Base-by-base conservation (phyloP, 2,329 filamentous ascomycete species). In the Botryotinia calthae region DNA sequence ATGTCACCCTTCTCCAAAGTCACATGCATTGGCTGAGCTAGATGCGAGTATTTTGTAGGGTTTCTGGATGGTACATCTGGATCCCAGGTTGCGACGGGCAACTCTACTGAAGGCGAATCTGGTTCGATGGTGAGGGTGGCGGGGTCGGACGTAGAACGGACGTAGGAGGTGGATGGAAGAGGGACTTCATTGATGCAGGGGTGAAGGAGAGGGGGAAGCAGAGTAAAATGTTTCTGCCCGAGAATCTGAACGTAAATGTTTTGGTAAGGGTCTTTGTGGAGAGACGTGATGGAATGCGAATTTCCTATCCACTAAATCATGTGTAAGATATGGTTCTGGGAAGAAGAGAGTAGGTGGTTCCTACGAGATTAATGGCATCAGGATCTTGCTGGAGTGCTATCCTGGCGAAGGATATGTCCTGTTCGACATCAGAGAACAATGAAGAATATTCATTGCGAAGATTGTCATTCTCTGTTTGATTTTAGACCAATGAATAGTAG, bases 211-310 rank as follows among this genome's bases (percentile, higher is more conserved):
- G 93, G 90, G n/a, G 93, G 91, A 1, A 96, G 82, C 1, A 96
- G 84, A 0, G 90, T 86, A 77, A 96, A 96, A 76, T 92, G 89
- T 80, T 96, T 96, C 72, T 83, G 83, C 0, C 93, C 93, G 0
- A 89, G 81, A 22, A 95, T 82, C 78, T 95, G 93, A 1, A 93
- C 91, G 80, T 95, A 96, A 0, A 96, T 86, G 80, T 96, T 96
- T 81, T 96, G 93, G 81, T 95, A 95, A 78, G 92, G 92, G 82
- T 96, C 93, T 78, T 91, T 92, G 82, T 96, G 93, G 71, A 95
- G 81, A 0, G 91, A 90, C 0, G 93, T 95, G 1, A 87, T 85
- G 40, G 90, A 92, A 54, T 84, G 85, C 1, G 88, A 88, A 82
- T 93, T 92, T 71, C 93, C 93, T 67, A 96, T 89, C 93, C 93